These are phyloP conservation scores for Metroxylon sagu DNA, from an alignment of 176 grass and related monocot species.

Conservation along the genomic window DNA sequence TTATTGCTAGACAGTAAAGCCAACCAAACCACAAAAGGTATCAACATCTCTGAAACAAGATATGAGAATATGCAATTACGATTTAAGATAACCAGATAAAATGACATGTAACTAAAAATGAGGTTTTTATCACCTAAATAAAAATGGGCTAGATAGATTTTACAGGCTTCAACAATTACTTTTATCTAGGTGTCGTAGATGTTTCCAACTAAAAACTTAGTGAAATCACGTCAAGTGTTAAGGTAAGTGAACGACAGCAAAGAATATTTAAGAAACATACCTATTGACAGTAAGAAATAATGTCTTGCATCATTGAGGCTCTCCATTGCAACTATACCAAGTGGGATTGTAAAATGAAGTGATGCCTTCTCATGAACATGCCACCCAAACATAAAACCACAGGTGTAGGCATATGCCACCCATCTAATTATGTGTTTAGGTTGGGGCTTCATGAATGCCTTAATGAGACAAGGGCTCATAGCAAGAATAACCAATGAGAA, in stretches of 20 bases:
- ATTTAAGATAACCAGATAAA: no score
- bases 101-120: no score
- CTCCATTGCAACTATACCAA: slow-evolving; percentile 67
- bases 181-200: no score
- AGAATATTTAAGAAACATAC: slow-evolving; percentile 28
- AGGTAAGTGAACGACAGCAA: slow-evolving; percentile 8
- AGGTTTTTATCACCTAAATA: no score
- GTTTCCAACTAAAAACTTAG: no score
- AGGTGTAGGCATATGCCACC: slow-evolving; percentile 69
- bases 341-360: slow-evolving; percentile 76
- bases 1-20: no score
- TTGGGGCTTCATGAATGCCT: slow-evolving; percentile 68
- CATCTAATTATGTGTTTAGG: slow-evolving; percentile 70
- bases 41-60: no score
- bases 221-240: no score
- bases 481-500: slow-evolving; percentile 70
- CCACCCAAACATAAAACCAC: slow-evolving; percentile 97
- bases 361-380: slow-evolving; percentile 97
- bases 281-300: slow-evolving; percentile 81
- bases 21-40: no score
- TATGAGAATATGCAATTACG: no score
- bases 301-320: slow-evolving; percentile 58
- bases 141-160: no score
- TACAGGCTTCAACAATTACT: no score
- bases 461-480: slow-evolving; percentile 73